Evolutionary conservation across 768 basidiomycete species (phyloP), one percentile per base, ranked within the genome.

Genomic region (Kwoniella dendrophila): DNA sequence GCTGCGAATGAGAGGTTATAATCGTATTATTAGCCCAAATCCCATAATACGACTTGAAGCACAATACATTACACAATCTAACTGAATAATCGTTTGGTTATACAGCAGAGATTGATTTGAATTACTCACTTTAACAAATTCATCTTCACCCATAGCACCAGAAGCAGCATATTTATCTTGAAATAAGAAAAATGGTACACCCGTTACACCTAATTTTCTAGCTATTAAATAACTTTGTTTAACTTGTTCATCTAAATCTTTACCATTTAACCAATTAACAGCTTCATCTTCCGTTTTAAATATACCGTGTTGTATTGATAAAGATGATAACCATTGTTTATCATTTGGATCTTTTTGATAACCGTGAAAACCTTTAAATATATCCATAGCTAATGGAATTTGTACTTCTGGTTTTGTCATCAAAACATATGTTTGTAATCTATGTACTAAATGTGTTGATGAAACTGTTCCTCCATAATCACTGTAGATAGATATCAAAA

Each of bases 141-240:
- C 72, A 3, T 71, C 65, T 27, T 57, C 66, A 20, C 69, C 65
- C 50, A 68, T 57, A 0, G 69, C 67, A 16, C 72, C 72, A 26
- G 64, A 67, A n/a, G 63, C 64, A 29, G 69, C 72, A 24, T 62
- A 73, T 41, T 63, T 59, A 22, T 63, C 67, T 29, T 73, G 64
- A 38, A 73, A 66, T 24, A 73, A 65, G 48, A 68, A 73, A 63
- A 73, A 73, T 26, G 72, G 72, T 2, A 71, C 69, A 4, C 69
- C 72, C 8, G 69, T 70, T 10, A 73, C 63, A 10, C 72, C 72
- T 56, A 70, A 33, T 22, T 49, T 33, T 20, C 54, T 30, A 2
- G 72, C 69, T 2, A 44, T 56, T 8, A 16, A 34, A 64, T 73
- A 73, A 4, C 50, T 64, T 55, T 56, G 60, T 58, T 59, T 64